A percentile compares a stretch with the other conserved stretches of the same genome.
Evolutionary conservation across 495 filamentous ascomycete species (phyloP).

Genomic region (Daldinia loculata): DNA sequence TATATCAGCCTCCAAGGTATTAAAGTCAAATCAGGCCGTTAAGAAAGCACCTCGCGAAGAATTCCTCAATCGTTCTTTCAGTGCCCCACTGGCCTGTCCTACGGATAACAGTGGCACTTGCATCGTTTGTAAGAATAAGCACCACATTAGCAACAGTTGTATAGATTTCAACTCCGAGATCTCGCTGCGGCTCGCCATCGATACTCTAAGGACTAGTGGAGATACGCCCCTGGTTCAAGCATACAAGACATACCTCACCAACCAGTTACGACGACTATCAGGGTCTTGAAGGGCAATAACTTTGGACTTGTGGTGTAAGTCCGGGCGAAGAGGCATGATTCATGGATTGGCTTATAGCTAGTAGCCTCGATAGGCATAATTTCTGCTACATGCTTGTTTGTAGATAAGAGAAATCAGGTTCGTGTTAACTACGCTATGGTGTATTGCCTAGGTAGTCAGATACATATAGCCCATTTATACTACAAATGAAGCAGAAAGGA

Average conservation of each 20-base stretch:
- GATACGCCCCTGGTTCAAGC: neutral
- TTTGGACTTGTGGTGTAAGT: neutral
- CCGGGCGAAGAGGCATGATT: neutral
- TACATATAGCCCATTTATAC: neutral
- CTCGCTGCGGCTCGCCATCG: slow-evolving; percentile 44
- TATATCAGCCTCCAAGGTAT: slow-evolving; percentile 1
- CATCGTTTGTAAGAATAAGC: slow-evolving; percentile 45
- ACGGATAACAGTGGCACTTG: slow-evolving; percentile 36
- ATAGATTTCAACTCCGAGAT: slow-evolving; percentile 46
- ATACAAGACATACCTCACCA: slow-evolving; percentile 12
- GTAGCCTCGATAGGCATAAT: neutral
- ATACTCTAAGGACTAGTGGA: slow-evolving; percentile 32
- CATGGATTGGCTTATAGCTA: neutral
- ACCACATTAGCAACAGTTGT: slow-evolving; percentile 42
- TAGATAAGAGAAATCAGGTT: slow-evolving; percentile 2
- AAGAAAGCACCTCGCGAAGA: neutral
- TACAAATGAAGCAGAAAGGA: neutral
- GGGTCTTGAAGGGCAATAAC: neutral
- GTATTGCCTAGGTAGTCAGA: neutral
- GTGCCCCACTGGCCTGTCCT: slow-evolving; percentile 4
- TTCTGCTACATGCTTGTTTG: slow-evolving; percentile 3
- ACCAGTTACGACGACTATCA: slow-evolving; percentile 23
- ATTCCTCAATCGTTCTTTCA: neutral
- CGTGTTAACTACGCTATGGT: neutral
- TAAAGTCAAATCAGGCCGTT: neutral